Percentiles rank a stretch among this genome's conserved stretches.
These are phyloP conservation scores for Lactarius akahatsu DNA, from an alignment of 768 basidiomycete genomes.

Conservation along the genomic window DNA sequence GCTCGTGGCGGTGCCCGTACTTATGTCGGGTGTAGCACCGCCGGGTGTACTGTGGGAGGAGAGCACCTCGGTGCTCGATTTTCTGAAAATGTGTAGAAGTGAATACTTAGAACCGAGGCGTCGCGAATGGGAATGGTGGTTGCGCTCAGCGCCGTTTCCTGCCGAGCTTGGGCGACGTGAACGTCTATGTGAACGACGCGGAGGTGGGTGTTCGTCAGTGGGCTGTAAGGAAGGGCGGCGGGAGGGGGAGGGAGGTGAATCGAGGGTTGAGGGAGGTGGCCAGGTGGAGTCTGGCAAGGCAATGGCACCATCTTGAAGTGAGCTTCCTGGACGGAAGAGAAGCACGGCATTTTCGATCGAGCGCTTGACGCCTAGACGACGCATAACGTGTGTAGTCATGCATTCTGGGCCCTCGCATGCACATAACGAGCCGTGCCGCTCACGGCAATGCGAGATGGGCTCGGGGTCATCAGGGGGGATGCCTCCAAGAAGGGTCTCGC, in stretches of 20 bases:
- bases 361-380: slow-evolving; percentile 66
- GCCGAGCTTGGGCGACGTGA: slow-evolving; percentile 68
- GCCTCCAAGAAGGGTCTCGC: slow-evolving; percentile 34
- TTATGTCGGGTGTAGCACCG: slow-evolving; percentile 15
- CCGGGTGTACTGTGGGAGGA: slow-evolving; percentile 26
- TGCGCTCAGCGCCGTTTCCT: slow-evolving; percentile 49
- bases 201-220: slow-evolving; percentile 30
- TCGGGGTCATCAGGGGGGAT: slow-evolving; percentile 33
- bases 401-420: slow-evolving; percentile 20
- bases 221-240: slow-evolving; percentile 20
- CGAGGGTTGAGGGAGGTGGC: slow-evolving; percentile 21
- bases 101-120: slow-evolving; percentile 71
- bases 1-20: slow-evolving; percentile 8
- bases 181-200: slow-evolving; percentile 33
- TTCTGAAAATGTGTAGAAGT: slow-evolving; percentile 72
- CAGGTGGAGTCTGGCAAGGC: slow-evolving; percentile 11
- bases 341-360: slow-evolving; percentile 66
- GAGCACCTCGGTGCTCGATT: slow-evolving; percentile 41
- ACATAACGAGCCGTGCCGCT: slow-evolving; percentile 23
- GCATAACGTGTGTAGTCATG: slow-evolving; percentile 15
- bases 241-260: background rate
- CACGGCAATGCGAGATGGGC: slow-evolving; percentile 40
- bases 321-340: slow-evolving; percentile 17
- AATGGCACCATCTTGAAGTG: slow-evolving; percentile 16
- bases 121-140: slow-evolving; percentile 44